Percentiles rank a stretch among this genome's conserved stretches.
These are phyloP conservation scores for Agaricus bisporus DNA, from an alignment of 768 basidiomycete species.

Conservation along the genomic window DNA sequence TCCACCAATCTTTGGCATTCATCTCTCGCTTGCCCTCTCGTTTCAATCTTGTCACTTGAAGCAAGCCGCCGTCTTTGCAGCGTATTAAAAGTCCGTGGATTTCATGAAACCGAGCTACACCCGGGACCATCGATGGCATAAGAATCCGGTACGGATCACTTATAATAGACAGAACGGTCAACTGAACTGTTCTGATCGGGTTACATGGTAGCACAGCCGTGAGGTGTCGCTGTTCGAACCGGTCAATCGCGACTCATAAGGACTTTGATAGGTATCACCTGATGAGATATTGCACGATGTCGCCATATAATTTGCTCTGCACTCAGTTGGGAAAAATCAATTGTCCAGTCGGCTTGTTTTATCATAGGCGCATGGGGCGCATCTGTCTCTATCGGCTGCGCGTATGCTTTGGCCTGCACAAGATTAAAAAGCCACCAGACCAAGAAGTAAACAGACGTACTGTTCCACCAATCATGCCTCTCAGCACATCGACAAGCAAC, in stretches of 20 bases:
- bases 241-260: constrained; percentile 28
- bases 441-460: background rate
- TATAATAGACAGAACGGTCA: constrained; percentile 23
- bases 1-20: constrained; percentile 71
- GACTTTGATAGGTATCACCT: constrained; percentile 32
- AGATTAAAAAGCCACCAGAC: background rate
- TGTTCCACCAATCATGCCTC: constrained; percentile 51
- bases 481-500: constrained; percentile 64
- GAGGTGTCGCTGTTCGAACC: constrained; percentile 14
- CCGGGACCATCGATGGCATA: constrained; percentile 22
- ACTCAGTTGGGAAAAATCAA: constrained; percentile 53
- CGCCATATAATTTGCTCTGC: constrained; percentile 49
- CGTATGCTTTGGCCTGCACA: constrained; percentile 36
- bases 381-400: constrained; percentile 36
- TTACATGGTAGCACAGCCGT: constrained; percentile 12
- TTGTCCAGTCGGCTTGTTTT: constrained; percentile 37
- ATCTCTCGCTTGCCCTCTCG: constrained; percentile 54
- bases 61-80: constrained; percentile 45
- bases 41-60: constrained; percentile 53
- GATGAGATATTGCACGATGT: constrained; percentile 64
- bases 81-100: constrained; percentile 39
- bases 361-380: constrained; percentile 57
- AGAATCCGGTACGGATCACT: background rate
- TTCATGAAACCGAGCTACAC: constrained; percentile 38
- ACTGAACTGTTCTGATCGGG: constrained; percentile 30